Percentiles rank a stretch among this genome's conserved stretches.
phyloP scores from a whole-genome alignment of 179 eudicot species.

The Drosera spatulata region DNA sequence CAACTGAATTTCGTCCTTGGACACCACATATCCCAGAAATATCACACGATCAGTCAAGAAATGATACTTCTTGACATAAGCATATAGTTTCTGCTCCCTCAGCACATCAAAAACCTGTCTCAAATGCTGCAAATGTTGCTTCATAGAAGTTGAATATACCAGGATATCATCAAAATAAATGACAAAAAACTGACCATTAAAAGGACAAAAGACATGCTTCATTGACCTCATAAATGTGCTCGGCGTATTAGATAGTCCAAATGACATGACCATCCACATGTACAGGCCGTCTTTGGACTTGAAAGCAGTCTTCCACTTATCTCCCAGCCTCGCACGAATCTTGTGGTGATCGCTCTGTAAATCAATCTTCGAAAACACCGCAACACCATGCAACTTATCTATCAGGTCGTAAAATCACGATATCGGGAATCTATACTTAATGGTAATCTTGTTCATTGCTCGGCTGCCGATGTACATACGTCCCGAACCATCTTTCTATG shows the following conservation, averaged over 20 bases:
- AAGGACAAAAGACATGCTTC: background rate
- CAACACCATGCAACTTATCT: constrained; percentile 3
- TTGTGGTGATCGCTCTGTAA: background rate
- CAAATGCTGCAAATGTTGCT: no score
- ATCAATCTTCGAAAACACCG: background rate
- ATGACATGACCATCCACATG: constrained; percentile 1
- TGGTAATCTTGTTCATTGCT: background rate
- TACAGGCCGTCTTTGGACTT: background rate
- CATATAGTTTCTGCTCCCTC: no score
- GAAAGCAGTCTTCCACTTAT: background rate
- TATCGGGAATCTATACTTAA: background rate
- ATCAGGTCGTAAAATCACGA: background rate
- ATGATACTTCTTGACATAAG: no score
- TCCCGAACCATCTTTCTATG: background rate
- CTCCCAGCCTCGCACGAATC: background rate
- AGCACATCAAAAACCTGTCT: no score
- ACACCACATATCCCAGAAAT: no score
- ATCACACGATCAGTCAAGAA: no score
- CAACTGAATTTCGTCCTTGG: background rate
- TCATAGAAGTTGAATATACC: background rate
- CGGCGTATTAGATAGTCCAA: background rate
- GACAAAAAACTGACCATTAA: background rate
- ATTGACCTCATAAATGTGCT: background rate
- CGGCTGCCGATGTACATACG: background rate
- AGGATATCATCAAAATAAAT: background rate